phyloP scores from a whole-genome alignment of 116 monocot genomes.

The Thalassia testudinum region DNA sequence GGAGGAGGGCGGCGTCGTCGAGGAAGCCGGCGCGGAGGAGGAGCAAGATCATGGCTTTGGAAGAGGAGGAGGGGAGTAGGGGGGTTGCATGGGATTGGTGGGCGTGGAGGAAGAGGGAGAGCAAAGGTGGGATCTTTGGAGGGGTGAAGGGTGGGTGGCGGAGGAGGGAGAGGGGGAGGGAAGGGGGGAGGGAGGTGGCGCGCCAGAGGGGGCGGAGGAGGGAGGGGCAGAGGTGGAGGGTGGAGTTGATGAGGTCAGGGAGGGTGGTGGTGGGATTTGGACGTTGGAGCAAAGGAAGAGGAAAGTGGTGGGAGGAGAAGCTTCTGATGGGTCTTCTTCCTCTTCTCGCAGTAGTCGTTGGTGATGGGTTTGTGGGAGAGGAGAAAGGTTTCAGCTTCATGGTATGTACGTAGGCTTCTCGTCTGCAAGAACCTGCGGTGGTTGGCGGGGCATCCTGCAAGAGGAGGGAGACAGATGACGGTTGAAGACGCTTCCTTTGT shows the following conservation, averaged over 20 bases:
- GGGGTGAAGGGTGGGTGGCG: neutral
- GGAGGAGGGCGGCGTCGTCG: constrained; percentile 39
- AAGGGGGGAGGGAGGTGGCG: constrained; percentile 27
- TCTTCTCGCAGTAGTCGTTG: too few relatives aligned
- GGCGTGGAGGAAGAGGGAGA: constrained; percentile 55
- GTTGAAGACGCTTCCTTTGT: too few relatives aligned
- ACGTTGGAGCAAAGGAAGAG: neutral
- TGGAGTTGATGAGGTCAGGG: constrained; percentile 32
- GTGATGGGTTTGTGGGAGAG: too few relatives aligned
- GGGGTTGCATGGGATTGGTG: constrained; percentile 48
- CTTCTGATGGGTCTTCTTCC: neutral
- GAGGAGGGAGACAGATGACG: too few relatives aligned
- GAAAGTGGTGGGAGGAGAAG: neutral
- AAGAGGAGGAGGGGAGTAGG: constrained; percentile 43
- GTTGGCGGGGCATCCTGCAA: too few relatives aligned
- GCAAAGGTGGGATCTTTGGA: constrained; percentile 30
- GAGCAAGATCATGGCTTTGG: constrained; percentile 32
- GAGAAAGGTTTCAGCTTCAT: too few relatives aligned
- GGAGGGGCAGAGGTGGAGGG: constrained; percentile 40
- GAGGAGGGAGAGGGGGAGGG: constrained; percentile 40
- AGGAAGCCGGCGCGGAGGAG: constrained; percentile 35
- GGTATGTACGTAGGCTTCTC: too few relatives aligned
- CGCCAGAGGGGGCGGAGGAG: constrained; percentile 64
- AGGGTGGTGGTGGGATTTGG: constrained; percentile 7
- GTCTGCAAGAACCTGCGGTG: too few relatives aligned